Evolutionary conservation across 2,329 filamentous ascomycete species (phyloP), one percentile per base, ranked within the genome.

Genomic region (Aspergillus fumigatus): DNA sequence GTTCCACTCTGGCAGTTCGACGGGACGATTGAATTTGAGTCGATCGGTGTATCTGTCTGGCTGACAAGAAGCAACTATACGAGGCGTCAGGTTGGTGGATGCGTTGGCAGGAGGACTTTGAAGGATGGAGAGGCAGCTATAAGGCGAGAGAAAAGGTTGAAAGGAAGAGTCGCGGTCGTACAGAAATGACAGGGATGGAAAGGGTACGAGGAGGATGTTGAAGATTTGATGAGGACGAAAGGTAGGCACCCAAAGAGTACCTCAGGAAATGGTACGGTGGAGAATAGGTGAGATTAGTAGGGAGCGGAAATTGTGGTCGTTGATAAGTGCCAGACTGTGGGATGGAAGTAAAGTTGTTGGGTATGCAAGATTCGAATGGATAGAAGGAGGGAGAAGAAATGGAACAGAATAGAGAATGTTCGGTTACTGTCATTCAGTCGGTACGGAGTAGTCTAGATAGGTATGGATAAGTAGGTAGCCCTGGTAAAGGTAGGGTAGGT

Each of bases 281-380:
- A 54, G 57, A 57, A 57, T 45, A 29, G 56, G 54, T 54, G 57
- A 61, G 51, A 62, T 59, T 54, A 55, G 53, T 38, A 29, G 25
- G 53, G 43, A 57, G 50, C 53, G 47, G 59, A 48, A 38, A 56
- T 58, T 50, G 55, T 52, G 56, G 54, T 57, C 56, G 59, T 29
- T 53, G 53, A 53, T 53, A 56, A 38, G 60, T 14, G 29, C 29
- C 29, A 57, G 53, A 52, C 53, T 55, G 10, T 29, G 27, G 27
- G 9, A 29, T 29, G 27, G 27, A 4, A 29, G 27, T 29, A 29
- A 29, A 29, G 27, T 29, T 29, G 50, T 40, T 48, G 52, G 19
- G 32, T 38, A 38, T 38, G 32, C 32, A 58, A 59, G 58, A 55
- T 48, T 50, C 54, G 61, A 63, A 61, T 62, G 59, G 56, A 59